Conservation (phyloP, 2,329 filamentous ascomycete species). For the Sarocladium strictum region DNA sequence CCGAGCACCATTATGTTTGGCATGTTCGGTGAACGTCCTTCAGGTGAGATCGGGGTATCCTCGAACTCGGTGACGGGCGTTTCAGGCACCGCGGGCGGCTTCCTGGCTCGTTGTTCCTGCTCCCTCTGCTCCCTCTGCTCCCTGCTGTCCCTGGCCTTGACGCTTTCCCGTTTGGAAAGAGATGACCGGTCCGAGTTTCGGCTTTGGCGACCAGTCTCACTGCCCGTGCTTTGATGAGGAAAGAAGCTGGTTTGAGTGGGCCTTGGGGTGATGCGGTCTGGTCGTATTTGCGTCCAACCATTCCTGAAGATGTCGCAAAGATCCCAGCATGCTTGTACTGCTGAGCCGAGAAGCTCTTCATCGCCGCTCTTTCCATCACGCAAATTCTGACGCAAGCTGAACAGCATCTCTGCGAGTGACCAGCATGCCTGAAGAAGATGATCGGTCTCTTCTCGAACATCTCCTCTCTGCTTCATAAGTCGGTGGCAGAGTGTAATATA, state of each 20-base stretch:
- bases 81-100: slow-evolving; percentile 59
- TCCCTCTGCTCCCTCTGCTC: slow-evolving; percentile 3
- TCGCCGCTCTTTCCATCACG: slow-evolving; percentile 68
- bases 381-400: slow-evolving; percentile 78
- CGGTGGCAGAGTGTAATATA: slow-evolving; percentile 91
- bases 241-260: slow-evolving; percentile 74
- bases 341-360: slow-evolving; percentile 78
- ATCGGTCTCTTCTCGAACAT: slow-evolving; percentile 75
- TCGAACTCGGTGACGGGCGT: slow-evolving; percentile 95
- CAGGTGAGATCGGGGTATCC: slow-evolving; percentile 77
- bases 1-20: slow-evolving; percentile 88
- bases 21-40: slow-evolving; percentile 66
- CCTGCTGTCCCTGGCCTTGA: slow-evolving; percentile 30
- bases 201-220: slow-evolving; percentile 38
- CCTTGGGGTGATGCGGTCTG: slow-evolving; percentile 78
- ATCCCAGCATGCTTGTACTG: slow-evolving; percentile 91
- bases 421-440: slow-evolving; percentile 80
- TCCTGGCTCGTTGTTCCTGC: slow-evolving; percentile 42
- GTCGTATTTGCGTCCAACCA: slow-evolving; percentile 83
- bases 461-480: slow-evolving; percentile 88
- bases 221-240: slow-evolving; percentile 24
- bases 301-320: slow-evolving; percentile 89
- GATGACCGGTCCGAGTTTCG: slow-evolving; percentile 46
- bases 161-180: slow-evolving; percentile 42
- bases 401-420: slow-evolving; percentile 87